A percentile compares a stretch with the other conserved stretches of the same genome.
phyloP scores from a whole-genome alignment of 2,329 filamentous ascomycete genomes.

The Lasiodiplodia citricola region DNA sequence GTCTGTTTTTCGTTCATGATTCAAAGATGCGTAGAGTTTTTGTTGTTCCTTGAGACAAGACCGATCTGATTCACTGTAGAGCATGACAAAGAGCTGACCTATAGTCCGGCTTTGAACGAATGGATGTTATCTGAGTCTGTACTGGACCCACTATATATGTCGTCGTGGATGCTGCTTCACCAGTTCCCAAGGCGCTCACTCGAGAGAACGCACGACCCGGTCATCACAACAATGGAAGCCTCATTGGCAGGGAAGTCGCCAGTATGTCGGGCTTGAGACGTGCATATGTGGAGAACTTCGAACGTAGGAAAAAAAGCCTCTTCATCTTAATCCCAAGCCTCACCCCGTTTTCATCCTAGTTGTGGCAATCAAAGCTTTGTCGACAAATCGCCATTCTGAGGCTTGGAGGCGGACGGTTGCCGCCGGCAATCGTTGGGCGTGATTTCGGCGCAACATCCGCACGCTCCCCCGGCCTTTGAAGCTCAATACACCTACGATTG shows the following conservation, averaged over 20 bases:
- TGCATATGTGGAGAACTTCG: not conserved
- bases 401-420: not conserved
- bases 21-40: not conserved
- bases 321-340: not conserved
- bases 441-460: not conserved
- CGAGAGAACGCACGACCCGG: not conserved
- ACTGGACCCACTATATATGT: not conserved
- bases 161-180: not conserved
- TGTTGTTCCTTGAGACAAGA: not conserved
- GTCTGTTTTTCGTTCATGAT: not conserved
- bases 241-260: not conserved
- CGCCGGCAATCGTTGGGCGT: not conserved
- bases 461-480: not conserved
- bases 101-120: not conserved
- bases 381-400: not conserved
- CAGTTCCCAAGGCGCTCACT: not conserved
- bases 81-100: not conserved
- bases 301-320: conserved; percentile 11
- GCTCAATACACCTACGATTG: not conserved
- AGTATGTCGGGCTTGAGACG: not conserved
- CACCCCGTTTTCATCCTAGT: not conserved
- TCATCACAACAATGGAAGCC: not conserved
- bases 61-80: not conserved
- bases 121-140: not conserved
- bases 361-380: not conserved